These are phyloP conservation scores for Chrysoporthe cubensis DNA, from an alignment of 2,329 filamentous ascomycete genomes.

Conservation along the genomic window DNA sequence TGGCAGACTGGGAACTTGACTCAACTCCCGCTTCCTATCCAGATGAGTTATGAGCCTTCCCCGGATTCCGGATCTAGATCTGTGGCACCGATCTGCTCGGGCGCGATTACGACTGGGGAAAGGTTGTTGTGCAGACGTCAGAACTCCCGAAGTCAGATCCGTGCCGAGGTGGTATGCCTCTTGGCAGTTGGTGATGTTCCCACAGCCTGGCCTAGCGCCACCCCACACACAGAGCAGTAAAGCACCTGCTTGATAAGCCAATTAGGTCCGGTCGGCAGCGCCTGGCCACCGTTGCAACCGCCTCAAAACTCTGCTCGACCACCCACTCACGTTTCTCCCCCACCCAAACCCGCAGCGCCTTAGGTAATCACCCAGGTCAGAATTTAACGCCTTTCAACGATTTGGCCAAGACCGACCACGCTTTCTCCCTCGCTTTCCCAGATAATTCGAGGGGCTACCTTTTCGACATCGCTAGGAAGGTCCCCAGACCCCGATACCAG, in stretches of 20 bases:
- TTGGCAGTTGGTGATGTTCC: slow-evolving; percentile 12
- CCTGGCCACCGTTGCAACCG: neutral
- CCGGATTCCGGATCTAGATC: slow-evolving; percentile 4
- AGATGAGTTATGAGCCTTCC: neutral
- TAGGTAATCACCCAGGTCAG: slow-evolving; percentile 11
- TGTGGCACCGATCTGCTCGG: neutral
- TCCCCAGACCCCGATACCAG: neutral
- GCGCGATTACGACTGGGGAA: neutral
- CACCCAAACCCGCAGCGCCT: neutral
- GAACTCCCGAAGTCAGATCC: neutral
- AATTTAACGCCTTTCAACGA: slow-evolving; percentile 9
- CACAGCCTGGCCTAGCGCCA: slow-evolving; percentile 5
- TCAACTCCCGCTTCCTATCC: slow-evolving; percentile 1
- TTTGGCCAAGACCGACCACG: neutral
- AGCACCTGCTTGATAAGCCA: neutral
- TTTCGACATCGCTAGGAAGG: neutral
- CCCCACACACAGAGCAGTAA: neutral
- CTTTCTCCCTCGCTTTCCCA: neutral
- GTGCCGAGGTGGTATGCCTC: neutral
- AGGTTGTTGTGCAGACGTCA: neutral
- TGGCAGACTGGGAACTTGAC: slow-evolving; percentile 10
- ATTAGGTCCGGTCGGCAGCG: neutral
- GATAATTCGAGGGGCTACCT: neutral
- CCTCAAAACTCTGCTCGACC: neutral
- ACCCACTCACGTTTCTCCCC: neutral